These are phyloP conservation scores for Chlorella sp. DNA, from an alignment of 139 green algal genomes.

Conservation along the genomic window DNA sequence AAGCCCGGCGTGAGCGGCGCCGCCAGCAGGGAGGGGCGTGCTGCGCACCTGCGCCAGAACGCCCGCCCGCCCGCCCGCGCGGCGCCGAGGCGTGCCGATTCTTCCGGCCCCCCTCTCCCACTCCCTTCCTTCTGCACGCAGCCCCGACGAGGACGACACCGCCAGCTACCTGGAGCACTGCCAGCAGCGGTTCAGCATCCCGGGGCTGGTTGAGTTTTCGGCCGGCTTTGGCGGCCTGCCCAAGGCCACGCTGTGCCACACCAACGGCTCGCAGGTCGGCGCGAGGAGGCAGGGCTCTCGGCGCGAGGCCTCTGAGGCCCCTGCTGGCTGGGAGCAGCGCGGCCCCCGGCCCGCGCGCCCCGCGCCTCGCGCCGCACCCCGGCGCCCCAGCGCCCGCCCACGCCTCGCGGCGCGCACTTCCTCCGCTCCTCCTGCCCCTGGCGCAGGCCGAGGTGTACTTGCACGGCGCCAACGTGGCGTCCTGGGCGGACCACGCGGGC, in stretches of 20 bases:
- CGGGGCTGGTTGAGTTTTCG: slow-evolving; percentile 29
- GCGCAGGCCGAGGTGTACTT: slow-evolving; percentile 31
- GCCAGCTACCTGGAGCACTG: slow-evolving; percentile 46
- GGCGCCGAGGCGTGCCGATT: no score
- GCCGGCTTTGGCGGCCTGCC: slow-evolving; percentile 25
- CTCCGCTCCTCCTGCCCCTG: no score
- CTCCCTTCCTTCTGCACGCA: not conserved
- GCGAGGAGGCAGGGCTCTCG: slow-evolving; percentile 44
- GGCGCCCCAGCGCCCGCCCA: no score
- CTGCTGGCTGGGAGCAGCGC: slow-evolving; percentile 41
- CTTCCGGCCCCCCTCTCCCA: no score
- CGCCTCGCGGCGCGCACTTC: no score
- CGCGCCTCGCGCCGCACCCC: no score
- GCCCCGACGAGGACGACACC: not conserved
- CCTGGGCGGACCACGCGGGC: slow-evolving; percentile 33
- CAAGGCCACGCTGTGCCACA: slow-evolving; percentile 39
- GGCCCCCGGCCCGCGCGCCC: no score
- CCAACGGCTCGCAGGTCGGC: slow-evolving; percentile 19
- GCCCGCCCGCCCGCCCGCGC: no score
- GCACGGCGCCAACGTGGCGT: slow-evolving; percentile 44
- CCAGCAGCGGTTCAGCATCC: slow-evolving; percentile 31
- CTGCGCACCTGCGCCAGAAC: no score
- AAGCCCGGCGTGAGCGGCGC: no score
- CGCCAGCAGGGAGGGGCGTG: no score
- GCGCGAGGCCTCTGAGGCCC: slow-evolving; percentile 33